Conservation (phyloP, 1,139 yeast species). For the Lodderomyces parapsilosis region DNA sequence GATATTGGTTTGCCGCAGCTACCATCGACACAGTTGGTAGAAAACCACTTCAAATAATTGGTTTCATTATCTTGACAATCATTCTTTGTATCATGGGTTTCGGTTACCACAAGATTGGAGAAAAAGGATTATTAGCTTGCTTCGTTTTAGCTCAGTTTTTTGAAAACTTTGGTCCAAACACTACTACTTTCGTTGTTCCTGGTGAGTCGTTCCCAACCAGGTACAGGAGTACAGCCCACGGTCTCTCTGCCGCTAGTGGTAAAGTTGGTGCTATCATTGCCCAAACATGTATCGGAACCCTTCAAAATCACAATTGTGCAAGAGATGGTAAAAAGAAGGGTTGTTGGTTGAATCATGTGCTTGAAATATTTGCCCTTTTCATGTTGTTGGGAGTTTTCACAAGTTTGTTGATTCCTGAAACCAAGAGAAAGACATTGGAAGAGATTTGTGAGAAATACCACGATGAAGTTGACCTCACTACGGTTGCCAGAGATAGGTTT, state of each 20-base stretch:
- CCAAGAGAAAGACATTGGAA: constrained; percentile 86
- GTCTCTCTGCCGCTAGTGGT: constrained; percentile 95
- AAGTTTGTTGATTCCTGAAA: constrained; percentile 77
- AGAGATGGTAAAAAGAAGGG: constrained; percentile 41
- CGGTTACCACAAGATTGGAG: constrained; percentile 62
- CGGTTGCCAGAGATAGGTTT: constrained; percentile 37
- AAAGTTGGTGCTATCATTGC: constrained; percentile 97
- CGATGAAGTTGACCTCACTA: constrained; percentile 64
- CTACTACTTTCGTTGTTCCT: constrained; percentile 92
- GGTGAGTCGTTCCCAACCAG: constrained; percentile 98
- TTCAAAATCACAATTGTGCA: constrained; percentile 74
- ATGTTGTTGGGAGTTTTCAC: constrained; percentile 75
- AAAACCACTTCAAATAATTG: constrained; percentile 74
- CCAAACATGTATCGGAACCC: constrained; percentile 84
- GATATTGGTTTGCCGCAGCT: constrained; percentile 81
- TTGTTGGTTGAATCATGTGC: constrained; percentile 86
- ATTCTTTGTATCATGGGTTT: constrained; percentile 76
- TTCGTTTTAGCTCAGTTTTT: constrained; percentile 80
- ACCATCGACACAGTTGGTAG: constrained; percentile 79
- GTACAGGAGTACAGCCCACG: constrained; percentile 98
- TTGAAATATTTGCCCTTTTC: constrained; percentile 90
- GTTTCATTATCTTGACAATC: constrained; percentile 67
- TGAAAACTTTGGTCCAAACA: constrained; percentile 92
- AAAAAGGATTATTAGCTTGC: constrained; percentile 67
- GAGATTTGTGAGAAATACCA: constrained; percentile 75